Evolutionary conservation across 352 stramenopile species (phyloP).

Genomic region (Phytophthora syringae): DNA sequence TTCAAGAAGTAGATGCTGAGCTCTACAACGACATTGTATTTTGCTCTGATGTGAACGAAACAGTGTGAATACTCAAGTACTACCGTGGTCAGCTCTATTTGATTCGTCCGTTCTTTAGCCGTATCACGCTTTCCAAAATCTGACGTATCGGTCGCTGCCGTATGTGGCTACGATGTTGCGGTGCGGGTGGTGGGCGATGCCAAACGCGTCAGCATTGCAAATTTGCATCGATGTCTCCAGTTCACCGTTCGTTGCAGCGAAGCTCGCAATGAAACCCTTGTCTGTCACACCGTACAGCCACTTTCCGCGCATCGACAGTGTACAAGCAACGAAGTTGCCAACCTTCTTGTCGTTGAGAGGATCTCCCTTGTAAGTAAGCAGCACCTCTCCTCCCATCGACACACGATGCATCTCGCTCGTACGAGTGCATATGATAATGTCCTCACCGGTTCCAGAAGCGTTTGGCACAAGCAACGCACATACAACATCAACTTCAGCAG

Average conservation of each 20-base stretch:
- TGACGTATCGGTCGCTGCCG: constrained; percentile 83
- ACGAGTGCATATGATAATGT: constrained; percentile 90
- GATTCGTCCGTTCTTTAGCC: too few relatives aligned
- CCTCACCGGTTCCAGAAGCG: constrained; percentile 47
- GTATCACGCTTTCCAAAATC: constrained; percentile 81
- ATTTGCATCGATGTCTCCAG: constrained; percentile 86
- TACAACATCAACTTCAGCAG: constrained; percentile 82
- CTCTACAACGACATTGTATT: neutral
- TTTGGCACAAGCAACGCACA: constrained; percentile 70
- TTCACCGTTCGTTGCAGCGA: constrained; percentile 54
- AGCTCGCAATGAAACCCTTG: constrained; percentile 83
- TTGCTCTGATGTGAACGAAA: neutral
- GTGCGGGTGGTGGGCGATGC: constrained; percentile 87
- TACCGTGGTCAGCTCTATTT: constrained; percentile 9
- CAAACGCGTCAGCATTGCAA: constrained; percentile 79
- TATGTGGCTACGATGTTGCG: constrained; percentile 92
- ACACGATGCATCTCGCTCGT: constrained; percentile 84
- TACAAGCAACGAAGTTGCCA: constrained; percentile 89
- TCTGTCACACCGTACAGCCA: constrained; percentile 90
- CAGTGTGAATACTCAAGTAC: neutral
- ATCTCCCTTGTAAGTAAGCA: constrained; percentile 72
- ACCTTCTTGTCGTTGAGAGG: constrained; percentile 64
- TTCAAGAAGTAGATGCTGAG: constrained; percentile 48
- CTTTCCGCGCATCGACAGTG: constrained; percentile 80
- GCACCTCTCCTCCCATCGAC: constrained; percentile 65